These are phyloP conservation scores for Cladophialophora bantiana DNA, from an alignment of 2,329 filamentous ascomycete genomes.

Conservation along the genomic window DNA sequence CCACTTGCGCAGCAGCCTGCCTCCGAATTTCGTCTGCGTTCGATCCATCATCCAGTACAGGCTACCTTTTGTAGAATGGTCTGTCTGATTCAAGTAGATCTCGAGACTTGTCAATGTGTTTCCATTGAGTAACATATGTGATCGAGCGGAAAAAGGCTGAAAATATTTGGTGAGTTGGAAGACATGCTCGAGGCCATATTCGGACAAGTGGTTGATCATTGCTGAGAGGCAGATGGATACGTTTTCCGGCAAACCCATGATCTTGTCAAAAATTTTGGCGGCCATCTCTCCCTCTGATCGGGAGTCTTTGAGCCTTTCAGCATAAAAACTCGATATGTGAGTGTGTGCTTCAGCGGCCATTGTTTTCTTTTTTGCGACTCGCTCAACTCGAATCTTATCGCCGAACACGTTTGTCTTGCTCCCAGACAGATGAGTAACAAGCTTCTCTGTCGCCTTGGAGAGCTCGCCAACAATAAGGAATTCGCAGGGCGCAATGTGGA, in stretches of 20 bases:
- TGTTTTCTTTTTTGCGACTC: slow-evolving; percentile 76
- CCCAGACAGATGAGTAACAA: slow-evolving; percentile 86
- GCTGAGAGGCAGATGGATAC: slow-evolving; percentile 92
- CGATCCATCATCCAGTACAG: slow-evolving; percentile 96
- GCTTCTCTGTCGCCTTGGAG: slow-evolving; percentile 88
- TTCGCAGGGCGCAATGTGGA: slow-evolving; percentile 96
- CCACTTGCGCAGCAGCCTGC: slow-evolving; percentile 89
- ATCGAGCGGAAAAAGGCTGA: slow-evolving; percentile 89
- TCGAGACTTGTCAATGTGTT: slow-evolving; percentile 94
- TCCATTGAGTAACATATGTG: slow-evolving; percentile 95
- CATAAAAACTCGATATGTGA: slow-evolving; percentile 92
- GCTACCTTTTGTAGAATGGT: slow-evolving; percentile 83
- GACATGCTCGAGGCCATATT: slow-evolving; percentile 93
- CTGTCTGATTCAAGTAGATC: slow-evolving; percentile 93
- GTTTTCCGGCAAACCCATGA: slow-evolving; percentile 81
- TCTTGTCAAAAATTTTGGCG: slow-evolving; percentile 78
- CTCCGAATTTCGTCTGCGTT: slow-evolving; percentile 87
- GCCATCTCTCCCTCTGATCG: slow-evolving; percentile 61
- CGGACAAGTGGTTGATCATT: slow-evolving; percentile 91
- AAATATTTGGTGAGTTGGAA: slow-evolving; percentile 98
- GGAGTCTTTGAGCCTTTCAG: slow-evolving; percentile 75
- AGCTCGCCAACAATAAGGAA: slow-evolving; percentile 91
- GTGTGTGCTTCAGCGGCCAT: slow-evolving; percentile 85
- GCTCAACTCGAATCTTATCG: slow-evolving; percentile 85
- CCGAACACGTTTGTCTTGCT: slow-evolving; percentile 92